Conservation (phyloP, 129 eudicot species). For the Erigeron canadensis region DNA sequence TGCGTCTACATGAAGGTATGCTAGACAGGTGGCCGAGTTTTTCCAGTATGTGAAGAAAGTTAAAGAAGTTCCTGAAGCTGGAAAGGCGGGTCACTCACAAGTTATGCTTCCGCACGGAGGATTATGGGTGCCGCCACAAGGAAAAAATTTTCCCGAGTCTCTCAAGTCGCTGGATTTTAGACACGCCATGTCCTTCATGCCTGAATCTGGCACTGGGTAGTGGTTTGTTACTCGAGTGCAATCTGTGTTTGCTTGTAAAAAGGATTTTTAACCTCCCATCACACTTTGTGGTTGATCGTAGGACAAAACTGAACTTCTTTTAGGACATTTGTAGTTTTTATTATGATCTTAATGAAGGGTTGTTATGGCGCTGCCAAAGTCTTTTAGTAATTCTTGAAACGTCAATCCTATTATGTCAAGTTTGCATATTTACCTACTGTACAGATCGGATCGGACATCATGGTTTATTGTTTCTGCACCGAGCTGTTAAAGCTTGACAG, state of each 20-base stretch:
- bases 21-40: slow-evolving; percentile 94
- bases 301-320: slow-evolving; percentile 11
- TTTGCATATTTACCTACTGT: no score
- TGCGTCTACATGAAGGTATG: slow-evolving; percentile 59
- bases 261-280: slow-evolving; percentile 20
- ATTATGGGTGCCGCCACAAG: slow-evolving; percentile 75
- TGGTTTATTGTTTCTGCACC: no score
- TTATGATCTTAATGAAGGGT: slow-evolving; percentile 13
- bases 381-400: not conserved
- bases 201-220: slow-evolving; percentile 31
- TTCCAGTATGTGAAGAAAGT: slow-evolving; percentile 80
- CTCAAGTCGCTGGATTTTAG: slow-evolving; percentile 63
- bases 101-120: slow-evolving; percentile 62
- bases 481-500: no score
- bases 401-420: no score
- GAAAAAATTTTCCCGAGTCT: slow-evolving; percentile 52
- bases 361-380: not conserved
- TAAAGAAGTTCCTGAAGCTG: slow-evolving; percentile 48
- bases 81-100: slow-evolving; percentile 37
- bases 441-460: no score
- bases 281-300: slow-evolving; percentile 5
- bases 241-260: slow-evolving; percentile 28
- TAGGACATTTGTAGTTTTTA: slow-evolving; percentile 32
- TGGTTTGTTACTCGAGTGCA: not conserved
- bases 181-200: slow-evolving; percentile 54